These are phyloP conservation scores for Paramecium pentaurelia DNA, from an alignment of 73 alveolate genomes.

Conservation along the genomic window DNA sequence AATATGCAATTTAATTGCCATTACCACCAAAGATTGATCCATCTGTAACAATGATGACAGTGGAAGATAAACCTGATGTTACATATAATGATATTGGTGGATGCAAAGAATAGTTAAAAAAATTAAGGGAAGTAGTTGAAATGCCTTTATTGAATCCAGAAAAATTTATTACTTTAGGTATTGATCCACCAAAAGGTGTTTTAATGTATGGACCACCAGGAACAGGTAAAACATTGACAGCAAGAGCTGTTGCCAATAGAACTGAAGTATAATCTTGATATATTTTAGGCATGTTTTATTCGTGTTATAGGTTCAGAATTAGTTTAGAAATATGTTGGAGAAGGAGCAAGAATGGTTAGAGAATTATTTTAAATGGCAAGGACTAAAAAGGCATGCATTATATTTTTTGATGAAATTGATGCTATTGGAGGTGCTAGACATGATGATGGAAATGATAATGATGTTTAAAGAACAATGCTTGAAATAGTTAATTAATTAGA, in stretches of 20 bases:
- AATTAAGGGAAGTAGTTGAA: constrained; percentile 91
- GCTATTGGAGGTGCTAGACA: constrained; percentile 99
- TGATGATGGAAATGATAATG: constrained; percentile 98
- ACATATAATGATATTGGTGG: constrained; percentile 99
- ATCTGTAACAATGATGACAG: constrained; percentile 98
- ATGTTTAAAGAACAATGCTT: constrained; percentile 95
- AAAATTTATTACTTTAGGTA: constrained; percentile 69
- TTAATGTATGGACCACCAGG: constrained; percentile 99
- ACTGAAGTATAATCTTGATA: constrained; percentile 50
- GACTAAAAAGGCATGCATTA: constrained; percentile 70
- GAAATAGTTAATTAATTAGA: constrained; percentile 98
- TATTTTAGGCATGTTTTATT: constrained; percentile 90
- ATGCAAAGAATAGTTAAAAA: constrained; percentile 88
- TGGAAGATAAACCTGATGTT: constrained; percentile 99
- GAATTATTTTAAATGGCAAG: constrained; percentile 97
- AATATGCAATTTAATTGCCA: constrained; percentile 93
- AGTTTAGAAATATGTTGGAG: constrained; percentile 99
- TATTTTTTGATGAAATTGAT: constrained; percentile 99
- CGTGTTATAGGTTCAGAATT: constrained; percentile 99
- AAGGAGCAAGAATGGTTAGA: constrained; percentile 99
- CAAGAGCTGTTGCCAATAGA: constrained; percentile 99
- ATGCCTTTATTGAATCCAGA: constrained; percentile 89
- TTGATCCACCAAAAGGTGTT: constrained; percentile 75
- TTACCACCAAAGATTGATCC: constrained; percentile 99
- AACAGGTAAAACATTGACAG: constrained; percentile 99